Base-by-base conservation (phyloP, 2,329 filamentous ascomycete species). In the Arthrobotrys conoides region DNA sequence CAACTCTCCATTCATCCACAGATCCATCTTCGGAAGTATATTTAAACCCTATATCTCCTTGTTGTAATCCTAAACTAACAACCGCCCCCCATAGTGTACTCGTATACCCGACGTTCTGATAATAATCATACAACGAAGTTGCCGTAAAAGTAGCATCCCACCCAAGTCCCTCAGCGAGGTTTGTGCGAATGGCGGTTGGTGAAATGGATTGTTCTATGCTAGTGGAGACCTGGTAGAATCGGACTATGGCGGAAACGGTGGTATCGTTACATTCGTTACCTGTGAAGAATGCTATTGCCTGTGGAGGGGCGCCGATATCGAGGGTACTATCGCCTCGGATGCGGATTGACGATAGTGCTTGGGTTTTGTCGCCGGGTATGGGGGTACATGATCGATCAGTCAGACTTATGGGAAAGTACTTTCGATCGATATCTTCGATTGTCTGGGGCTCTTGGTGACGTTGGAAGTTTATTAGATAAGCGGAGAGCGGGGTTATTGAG, bases 281-380 rank as follows among this genome's bases (percentile, higher is more conserved):
- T 12, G n/a, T 65, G 49, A 55, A 76, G 9, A 76, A 36, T 49
- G 71, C 65, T 14, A 76, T 36, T 14, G 55, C 71, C n/a, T 69
- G 57, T 9, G 71, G 71, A 14, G 65, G 65, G 18, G 16, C 44
- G 10, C 71, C 71, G 6, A 33, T 6, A 6, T 18, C 3, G n/a
- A 12, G 0, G 14, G n/a, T n/a, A n/a, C n/a, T n/a, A n/a, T 64
- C 57, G n/a, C 71, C 69, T 3, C 66, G 55, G 8, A 70, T 36
- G 27, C 57, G 49, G 27, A 76, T 59, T 6, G 65, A 24, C 30
- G 18, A 5, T 5, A 76, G 44, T 20, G 65, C 22, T 10, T 24
- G 41, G 8, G 41, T 51, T 5, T 44, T 3, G 24, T 44, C 12
- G 6, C 30, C 27, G 1, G n/a, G 8, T 3, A 75, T 68, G 22